Evolutionary conservation across 352 stramenopile species (phyloP).

Genomic region (Globisporangium recalcitrans): DNA sequence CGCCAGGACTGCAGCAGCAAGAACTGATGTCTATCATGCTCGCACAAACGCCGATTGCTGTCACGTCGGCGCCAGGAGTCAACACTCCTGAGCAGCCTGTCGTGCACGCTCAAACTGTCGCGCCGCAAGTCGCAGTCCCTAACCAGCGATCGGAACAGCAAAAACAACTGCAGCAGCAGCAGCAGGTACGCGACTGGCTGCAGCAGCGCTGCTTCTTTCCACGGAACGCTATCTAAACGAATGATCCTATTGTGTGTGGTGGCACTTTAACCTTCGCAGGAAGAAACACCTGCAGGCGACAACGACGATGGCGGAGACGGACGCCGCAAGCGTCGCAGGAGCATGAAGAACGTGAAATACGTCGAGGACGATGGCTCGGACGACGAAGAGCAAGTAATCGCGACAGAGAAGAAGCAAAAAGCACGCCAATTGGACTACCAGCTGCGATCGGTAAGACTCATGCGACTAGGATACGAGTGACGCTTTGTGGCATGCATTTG

Average conservation of each 20-base stretch:
- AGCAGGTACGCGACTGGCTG: not conserved
- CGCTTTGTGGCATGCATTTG: not conserved
- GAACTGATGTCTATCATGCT: not conserved
- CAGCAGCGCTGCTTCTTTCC: not conserved
- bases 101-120: not conserved
- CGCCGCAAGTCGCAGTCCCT: not conserved
- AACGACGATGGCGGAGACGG: constrained; percentile 8
- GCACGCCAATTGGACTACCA: constrained; percentile 81
- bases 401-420: constrained; percentile 58
- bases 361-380: constrained; percentile 71
- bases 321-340: constrained; percentile 37
- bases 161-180: constrained; percentile 1
- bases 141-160: not conserved
- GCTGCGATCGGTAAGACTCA: constrained; percentile 31
- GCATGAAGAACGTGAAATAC: constrained; percentile 66
- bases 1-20: not conserved
- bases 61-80: not conserved
- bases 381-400: constrained; percentile 39
- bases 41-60: not conserved
- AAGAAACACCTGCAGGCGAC: not conserved
- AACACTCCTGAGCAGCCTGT: not conserved
- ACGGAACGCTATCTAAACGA: not conserved
- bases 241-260: not conserved
- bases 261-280: not conserved
- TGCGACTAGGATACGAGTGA: not conserved